Base-by-base conservation (phyloP, 768 basidiomycete species). In the Xanthoconium stramineum region DNA sequence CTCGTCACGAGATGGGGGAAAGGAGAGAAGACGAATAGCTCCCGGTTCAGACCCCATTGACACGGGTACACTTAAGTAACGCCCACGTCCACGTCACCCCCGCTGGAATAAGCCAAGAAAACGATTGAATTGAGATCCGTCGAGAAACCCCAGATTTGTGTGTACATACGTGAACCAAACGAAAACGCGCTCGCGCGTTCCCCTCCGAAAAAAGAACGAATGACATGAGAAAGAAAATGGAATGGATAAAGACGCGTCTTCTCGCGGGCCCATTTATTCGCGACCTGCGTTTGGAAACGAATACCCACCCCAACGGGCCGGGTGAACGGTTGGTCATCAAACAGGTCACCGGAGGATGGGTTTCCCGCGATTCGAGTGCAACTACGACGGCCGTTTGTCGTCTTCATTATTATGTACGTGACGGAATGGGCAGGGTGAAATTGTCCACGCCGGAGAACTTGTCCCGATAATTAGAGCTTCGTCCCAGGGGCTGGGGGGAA, bases 401-500 rank as follows among this genome's bases (percentile, higher is more conserved):
- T 49, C 52, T 40, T 51, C 48, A 29, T 42, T 35, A 65, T 64
- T 64, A 66, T 63, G 61, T 66, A 67, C 56, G 50, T 67, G 56
- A 56, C 28, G 35, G 43, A n/a, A 61, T 53, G 43, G 24, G 32
- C 24, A 52, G 36, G 40, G 46, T 13, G 36, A 47, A 20, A 3
- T 32, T 32, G 35, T 11, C 37, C 57, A 43, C 52, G 36, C 28
- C 42, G 54, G 39, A 40, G 46, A 56, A 17, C 19, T 53, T 48
- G 13, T 43, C 37, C 52, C 39, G 46, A 47, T 15, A 24, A 12
- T 61, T 46, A 73, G 24, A 72, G 61, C 57, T 73, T 71, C 24
- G 70, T 71, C 32, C 70, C 70, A 60, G 68, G 66, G 6, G 64
- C 54, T 35, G 62, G 67, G 33, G 65, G 59, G 46, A 73, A 71